These are phyloP conservation scores for Phytophthora hybrid DNA, from an alignment of 352 stramenopile species.

Conservation along the genomic window DNA sequence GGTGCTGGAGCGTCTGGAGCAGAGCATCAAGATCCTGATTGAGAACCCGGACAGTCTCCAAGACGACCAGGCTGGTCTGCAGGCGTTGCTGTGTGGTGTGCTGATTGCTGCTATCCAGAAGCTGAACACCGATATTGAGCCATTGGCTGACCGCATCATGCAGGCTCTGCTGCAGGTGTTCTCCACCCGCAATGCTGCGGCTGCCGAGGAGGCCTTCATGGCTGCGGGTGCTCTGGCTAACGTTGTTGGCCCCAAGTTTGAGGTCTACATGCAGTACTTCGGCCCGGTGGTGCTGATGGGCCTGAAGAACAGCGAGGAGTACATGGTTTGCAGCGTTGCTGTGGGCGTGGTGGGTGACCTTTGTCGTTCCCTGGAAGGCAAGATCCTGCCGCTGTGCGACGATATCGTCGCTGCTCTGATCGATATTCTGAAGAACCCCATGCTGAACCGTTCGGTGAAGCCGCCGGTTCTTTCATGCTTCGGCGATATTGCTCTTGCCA, in stretches of 20 bases:
- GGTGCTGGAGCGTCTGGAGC: conserved; percentile 81
- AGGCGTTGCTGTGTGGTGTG: conserved; percentile 91
- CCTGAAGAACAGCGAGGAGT: conserved; percentile 95
- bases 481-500: conserved; percentile 96
- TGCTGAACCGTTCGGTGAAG: conserved; percentile 95
- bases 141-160: conserved; percentile 95
- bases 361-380: conserved; percentile 91
- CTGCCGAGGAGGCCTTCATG: conserved; percentile 97
- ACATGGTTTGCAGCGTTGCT: conserved; percentile 96
- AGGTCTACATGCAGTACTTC: conserved; percentile 97
- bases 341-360: conserved; percentile 97
- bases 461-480: conserved; percentile 97
- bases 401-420: conserved; percentile 95
- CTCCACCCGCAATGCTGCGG: conserved; percentile 92
- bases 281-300: conserved; percentile 93
- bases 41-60: conserved; percentile 81
- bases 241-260: conserved; percentile 92
- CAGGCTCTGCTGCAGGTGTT: conserved; percentile 96
- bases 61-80: conserved; percentile 76
- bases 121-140: conserved; percentile 88
- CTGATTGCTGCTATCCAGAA: conserved; percentile 96
- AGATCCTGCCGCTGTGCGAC: conserved; percentile 94
- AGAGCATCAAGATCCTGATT: conserved; percentile 68
- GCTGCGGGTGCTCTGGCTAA: conserved; percentile 94
- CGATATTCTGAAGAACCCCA: conserved; percentile 95